Evolutionary conservation across 345 rosid genomes (phyloP), one percentile per base, ranked within the genome.

Genomic region (Erysimum cheiranthoides): DNA sequence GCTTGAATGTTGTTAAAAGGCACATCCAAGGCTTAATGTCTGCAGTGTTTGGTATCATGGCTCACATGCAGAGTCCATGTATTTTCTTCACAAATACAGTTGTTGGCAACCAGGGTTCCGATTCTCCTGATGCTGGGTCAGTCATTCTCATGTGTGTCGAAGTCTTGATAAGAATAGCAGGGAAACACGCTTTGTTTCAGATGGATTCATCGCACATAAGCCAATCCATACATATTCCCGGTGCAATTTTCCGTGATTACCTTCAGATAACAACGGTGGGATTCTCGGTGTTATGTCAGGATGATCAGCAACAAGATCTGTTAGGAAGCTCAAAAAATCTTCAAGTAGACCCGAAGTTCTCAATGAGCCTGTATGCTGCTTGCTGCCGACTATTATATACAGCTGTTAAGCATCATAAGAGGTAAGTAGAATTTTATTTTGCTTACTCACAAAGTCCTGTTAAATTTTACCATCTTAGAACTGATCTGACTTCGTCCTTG

Each of bases 121-220:
- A 43, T 73, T 75, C 61, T 74, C 93, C 96, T 18, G 96, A 93
- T 87, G 82, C 92, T 32, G 98, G 98, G 78, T 84, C 93, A 13
- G 90, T 88, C 68, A 82, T 91, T 79, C 94, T 92, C 68, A 90
- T 90, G 97, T 89, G 93, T 81, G 85, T 89, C 74, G 93, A 89
- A 86, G 91, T 92, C 31, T 83, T 95, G 78, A 88, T 87, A 63
- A 88, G 92, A 85, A 73, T 89, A 77, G 87, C 86, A 68, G 94
- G 90, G 74, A 92, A 91, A 77, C 88, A 74, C 65, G 85, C 86
- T 61, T 69, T 85, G 71, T 89, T 87, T 79, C 82, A 79, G 61
- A 78, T 95, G 90, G 86, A 89, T 73, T 77, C 90, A 21, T 90
- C 89, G 81, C 99, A 92, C 69, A 74, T 90, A 64, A 86, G 84